Conservation (phyloP, 1,284 basidiomycete genomes). For the Melampsora larici-populina region DNA sequence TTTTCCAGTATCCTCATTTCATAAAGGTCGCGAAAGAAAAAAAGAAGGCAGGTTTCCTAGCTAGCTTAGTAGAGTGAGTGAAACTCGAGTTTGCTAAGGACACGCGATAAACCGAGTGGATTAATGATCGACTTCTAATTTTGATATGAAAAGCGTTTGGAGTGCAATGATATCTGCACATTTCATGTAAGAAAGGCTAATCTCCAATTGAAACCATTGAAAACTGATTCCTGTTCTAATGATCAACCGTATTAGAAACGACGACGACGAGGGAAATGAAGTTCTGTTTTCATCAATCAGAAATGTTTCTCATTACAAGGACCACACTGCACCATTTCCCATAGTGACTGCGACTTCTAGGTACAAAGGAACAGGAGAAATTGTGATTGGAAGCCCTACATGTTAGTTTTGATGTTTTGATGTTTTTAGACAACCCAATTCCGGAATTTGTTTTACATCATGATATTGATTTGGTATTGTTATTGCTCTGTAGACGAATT, state of each 20-base stretch:
- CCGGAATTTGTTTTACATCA: too few species aligned
- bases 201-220: too few species aligned
- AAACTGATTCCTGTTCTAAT: not conserved
- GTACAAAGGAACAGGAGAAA: not conserved
- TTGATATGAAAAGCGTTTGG: slow-evolving; percentile 17
- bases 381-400: slow-evolving; percentile 14
- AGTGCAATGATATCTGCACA: slow-evolving; percentile 22
- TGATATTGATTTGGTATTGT: not conserved
- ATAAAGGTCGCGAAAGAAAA: slow-evolving; percentile 23
- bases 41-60: slow-evolving; percentile 18
- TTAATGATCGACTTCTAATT: not conserved
- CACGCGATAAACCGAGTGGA: not conserved
- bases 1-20: slow-evolving; percentile 1
- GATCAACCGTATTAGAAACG: slow-evolving; percentile 11
- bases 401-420: not conserved
- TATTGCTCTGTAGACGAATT: slow-evolving; percentile 12
- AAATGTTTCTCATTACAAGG: slow-evolving; percentile 28
- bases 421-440: not conserved
- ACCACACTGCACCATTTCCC: slow-evolving; percentile 28
- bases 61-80: slow-evolving; percentile 34
- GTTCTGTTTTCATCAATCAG: slow-evolving; percentile 28
- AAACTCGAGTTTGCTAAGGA: not conserved
- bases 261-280: not conserved
- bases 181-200: slow-evolving; percentile 21
- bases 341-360: slow-evolving; percentile 26